Base-by-base conservation (phyloP, 108 stramenopile genomes). In the Epithemia pelagica region DNA sequence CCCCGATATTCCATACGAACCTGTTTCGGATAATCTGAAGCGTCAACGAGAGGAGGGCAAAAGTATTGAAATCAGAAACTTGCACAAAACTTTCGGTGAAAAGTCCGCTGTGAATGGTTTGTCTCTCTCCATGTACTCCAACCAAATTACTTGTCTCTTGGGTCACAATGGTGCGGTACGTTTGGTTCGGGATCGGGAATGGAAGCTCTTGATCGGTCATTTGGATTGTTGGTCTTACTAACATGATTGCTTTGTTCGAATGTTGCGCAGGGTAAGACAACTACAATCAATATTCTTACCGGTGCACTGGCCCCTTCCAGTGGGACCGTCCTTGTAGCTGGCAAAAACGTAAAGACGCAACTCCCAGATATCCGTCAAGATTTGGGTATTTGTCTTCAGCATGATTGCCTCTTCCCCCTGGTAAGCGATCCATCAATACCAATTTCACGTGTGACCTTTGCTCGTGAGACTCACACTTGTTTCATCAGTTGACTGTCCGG, bases 341-440 rank as follows among this genome's bases (percentile, higher is more conserved):
- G 96, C 8, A 83, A 83, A 55, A 88, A 94, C 61, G 79, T 88
- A n/a, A 64, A 75, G 10, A 78, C 81, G 28, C 66, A 91, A 22
- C 78, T 95, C 83, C 52, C 65, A 26, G 58, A 60, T 23, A 71
- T 95, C 28, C 84, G 93, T 24, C 52, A 83, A 61, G 78, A 86
- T 31, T 69, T 93, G n/a, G 96, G 96, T 66, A 89, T 97, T 33
- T 97, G 96, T 64, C 77, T 95, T 30, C 96, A 97, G 68, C 93
- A 95, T 70, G 94, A 97, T 72, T 88, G 91, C 62, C 78, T 97
- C 18, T 94, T 89, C 66, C n/a, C n/a, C n/a, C n/a, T n/a, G n/a
- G n/a, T n/a, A n/a, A n/a, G n/a, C n/a, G n/a, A n/a, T n/a, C n/a
- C n/a, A n/a, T n/a, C n/a, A n/a, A n/a, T n/a, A n/a, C n/a, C n/a